phyloP scores from a whole-genome alignment of 192 early-diverging fungal species.

The Phlyctochytrium arcticum region DNA sequence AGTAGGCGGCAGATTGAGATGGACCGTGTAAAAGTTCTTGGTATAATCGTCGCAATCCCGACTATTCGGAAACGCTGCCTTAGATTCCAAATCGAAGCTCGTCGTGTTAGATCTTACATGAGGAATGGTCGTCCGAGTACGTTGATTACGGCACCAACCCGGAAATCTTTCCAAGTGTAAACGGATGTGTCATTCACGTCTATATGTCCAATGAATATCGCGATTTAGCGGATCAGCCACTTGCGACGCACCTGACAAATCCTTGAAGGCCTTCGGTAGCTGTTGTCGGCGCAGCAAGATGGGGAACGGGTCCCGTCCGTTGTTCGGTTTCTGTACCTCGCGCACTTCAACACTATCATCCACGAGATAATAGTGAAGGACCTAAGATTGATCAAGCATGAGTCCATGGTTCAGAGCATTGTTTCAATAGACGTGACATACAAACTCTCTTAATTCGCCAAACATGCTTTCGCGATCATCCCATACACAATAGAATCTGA shows the following conservation, averaged over 20 bases:
- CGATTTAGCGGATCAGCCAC: not conserved
- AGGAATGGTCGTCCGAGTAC: constrained; percentile 55
- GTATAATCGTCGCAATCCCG: constrained; percentile 67
- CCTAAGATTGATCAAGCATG: constrained; percentile 18
- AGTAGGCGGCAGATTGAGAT: constrained; percentile 19
- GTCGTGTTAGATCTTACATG: constrained; percentile 39
- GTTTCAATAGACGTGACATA: no score
- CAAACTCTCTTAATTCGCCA: constrained; percentile 61
- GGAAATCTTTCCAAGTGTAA: constrained; percentile 61
- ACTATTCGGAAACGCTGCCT: constrained; percentile 17
- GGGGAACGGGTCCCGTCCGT: constrained; percentile 58
- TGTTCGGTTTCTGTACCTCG: constrained; percentile 59
- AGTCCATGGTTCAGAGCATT: no score
- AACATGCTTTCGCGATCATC: constrained; percentile 58
- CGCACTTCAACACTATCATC: constrained; percentile 64
- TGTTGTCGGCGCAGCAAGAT: constrained; percentile 54
- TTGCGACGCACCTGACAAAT: constrained; percentile 35
- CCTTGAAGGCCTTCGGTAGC: constrained; percentile 53
- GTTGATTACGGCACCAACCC: constrained; percentile 53
- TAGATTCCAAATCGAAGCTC: no score
- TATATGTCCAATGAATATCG: not conserved
- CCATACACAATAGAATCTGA: constrained; percentile 65
- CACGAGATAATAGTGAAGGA: constrained; percentile 61
- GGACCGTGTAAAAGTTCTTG: constrained; percentile 43
- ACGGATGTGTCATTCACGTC: constrained; percentile 44